Conservation (phyloP, 179 eudicot species). For the Sideroxylon spinosum region DNA sequence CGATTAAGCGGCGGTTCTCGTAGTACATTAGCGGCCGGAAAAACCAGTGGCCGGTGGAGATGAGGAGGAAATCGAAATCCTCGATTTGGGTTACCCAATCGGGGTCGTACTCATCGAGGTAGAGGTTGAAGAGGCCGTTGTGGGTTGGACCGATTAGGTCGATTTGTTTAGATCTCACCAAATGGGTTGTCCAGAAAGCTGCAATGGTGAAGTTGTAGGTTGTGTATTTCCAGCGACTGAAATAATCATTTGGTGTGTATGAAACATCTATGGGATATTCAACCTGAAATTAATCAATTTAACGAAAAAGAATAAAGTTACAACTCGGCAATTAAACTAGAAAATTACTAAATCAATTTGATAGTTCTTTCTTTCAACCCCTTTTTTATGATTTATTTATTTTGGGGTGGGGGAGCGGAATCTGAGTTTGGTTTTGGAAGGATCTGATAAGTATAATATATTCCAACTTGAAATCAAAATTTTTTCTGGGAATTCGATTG, state of each 20-base stretch:
- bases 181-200: slow-evolving; percentile 20
- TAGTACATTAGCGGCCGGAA: slow-evolving; percentile 26
- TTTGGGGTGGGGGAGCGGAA: too few species aligned
- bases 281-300: too few species aligned
- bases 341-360: too few species aligned
- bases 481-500: too few species aligned
- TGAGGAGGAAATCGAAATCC: slow-evolving; percentile 15
- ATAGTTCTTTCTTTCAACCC: too few species aligned
- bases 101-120: slow-evolving; percentile 27
- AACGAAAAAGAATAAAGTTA: too few species aligned
- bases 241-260: slow-evolving; percentile 8
- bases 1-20: slow-evolving; percentile 19
- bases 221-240: slow-evolving; percentile 20
- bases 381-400: too few species aligned
- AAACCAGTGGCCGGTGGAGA: slow-evolving; percentile 31
- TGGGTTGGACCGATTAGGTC: slow-evolving; percentile 15
- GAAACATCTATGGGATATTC: slow-evolving; percentile 17
- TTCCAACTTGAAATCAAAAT: too few species aligned
- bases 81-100: slow-evolving; percentile 20
- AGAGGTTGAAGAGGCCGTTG: slow-evolving; percentile 19
- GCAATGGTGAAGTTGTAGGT: slow-evolving; percentile 24
- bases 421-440: too few species aligned
- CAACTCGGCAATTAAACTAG: too few species aligned
- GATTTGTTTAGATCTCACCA: slow-evolving; percentile 7
- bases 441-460: too few species aligned